These are phyloP conservation scores for Phytophthora cactorum DNA, from an alignment of 352 stramenopile species.

Conservation along the genomic window DNA sequence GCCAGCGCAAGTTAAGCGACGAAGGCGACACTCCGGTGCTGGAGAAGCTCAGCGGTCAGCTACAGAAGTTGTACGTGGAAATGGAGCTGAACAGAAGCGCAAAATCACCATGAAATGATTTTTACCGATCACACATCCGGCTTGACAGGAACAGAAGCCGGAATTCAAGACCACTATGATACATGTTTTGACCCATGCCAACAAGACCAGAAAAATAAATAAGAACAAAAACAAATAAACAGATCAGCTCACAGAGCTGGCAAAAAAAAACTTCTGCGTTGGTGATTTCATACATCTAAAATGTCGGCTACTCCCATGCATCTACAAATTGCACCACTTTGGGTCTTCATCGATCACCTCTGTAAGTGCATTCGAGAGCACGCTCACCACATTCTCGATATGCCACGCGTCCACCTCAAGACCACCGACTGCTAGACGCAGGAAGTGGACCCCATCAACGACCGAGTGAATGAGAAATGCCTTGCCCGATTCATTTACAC, in stretches of 20 bases:
- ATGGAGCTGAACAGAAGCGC: slow-evolving; percentile 17
- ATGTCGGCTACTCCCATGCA: neutral
- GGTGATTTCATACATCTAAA: neutral
- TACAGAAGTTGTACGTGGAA: slow-evolving; percentile 32
- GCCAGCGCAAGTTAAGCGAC: slow-evolving; percentile 24
- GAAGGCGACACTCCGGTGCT: slow-evolving; percentile 38
- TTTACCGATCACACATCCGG: neutral
- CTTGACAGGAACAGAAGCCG: slow-evolving; percentile 13
- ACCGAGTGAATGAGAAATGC: slow-evolving; percentile 73
- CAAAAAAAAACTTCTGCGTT: slow-evolving; percentile 2
- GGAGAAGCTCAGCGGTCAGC: slow-evolving; percentile 15
- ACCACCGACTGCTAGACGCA: slow-evolving; percentile 59
- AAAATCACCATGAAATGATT: too few relatives aligned
- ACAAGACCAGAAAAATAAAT: slow-evolving; percentile 12
- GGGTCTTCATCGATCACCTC: slow-evolving; percentile 38
- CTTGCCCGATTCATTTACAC: slow-evolving; percentile 64
- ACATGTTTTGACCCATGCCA: neutral
- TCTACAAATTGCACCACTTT: slow-evolving; percentile 28
- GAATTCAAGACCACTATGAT: neutral
- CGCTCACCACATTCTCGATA: slow-evolving; percentile 46
- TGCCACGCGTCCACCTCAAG: slow-evolving; percentile 55
- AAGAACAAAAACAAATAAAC: slow-evolving; percentile 17
- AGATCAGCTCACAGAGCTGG: slow-evolving; percentile 11
- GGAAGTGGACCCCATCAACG: slow-evolving; percentile 56
- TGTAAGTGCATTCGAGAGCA: slow-evolving; percentile 41